Evolutionary conservation across 495 filamentous ascomycete genomes (phyloP).

Genomic region (Aspergillus leporis): DNA sequence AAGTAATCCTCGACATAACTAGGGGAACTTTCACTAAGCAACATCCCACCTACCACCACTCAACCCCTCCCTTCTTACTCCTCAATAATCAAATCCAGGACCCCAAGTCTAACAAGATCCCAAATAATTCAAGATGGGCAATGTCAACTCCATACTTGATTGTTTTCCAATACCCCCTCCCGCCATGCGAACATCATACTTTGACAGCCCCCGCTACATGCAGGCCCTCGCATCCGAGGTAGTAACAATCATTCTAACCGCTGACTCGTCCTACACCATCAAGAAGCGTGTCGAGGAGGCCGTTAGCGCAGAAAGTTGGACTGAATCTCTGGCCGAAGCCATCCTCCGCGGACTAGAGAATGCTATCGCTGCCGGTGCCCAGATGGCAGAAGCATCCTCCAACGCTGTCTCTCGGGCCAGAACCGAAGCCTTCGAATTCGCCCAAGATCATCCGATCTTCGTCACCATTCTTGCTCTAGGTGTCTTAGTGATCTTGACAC

Average conservation of each 20-base stretch:
- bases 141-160: no score
- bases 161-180: no score
- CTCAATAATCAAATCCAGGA: no score
- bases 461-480: slow-evolving; percentile 52
- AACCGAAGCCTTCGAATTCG: slow-evolving; percentile 36
- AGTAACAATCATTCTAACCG: slow-evolving; percentile 18
- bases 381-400: slow-evolving; percentile 33
- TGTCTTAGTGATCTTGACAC: slow-evolving; percentile 44
- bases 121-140: no score
- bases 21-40: no score
- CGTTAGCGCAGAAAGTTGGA: slow-evolving; percentile 36
- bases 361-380: slow-evolving; percentile 28
- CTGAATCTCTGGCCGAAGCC: slow-evolving; percentile 34
- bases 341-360: slow-evolving; percentile 33
- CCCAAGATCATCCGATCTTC: slow-evolving; percentile 44
- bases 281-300: slow-evolving; percentile 14
- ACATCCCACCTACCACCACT: no score
- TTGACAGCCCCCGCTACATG: no score
- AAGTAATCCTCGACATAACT: no score
- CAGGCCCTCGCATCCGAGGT: slow-evolving; percentile 14
- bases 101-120: no score
- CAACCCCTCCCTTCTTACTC: no score
- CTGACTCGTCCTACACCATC: slow-evolving; percentile 9
- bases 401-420: slow-evolving; percentile 34
- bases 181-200: no score